Evolutionary conservation across 1,139 yeast genomes (phyloP).

Genomic region (Suhomyces anneliseae): DNA sequence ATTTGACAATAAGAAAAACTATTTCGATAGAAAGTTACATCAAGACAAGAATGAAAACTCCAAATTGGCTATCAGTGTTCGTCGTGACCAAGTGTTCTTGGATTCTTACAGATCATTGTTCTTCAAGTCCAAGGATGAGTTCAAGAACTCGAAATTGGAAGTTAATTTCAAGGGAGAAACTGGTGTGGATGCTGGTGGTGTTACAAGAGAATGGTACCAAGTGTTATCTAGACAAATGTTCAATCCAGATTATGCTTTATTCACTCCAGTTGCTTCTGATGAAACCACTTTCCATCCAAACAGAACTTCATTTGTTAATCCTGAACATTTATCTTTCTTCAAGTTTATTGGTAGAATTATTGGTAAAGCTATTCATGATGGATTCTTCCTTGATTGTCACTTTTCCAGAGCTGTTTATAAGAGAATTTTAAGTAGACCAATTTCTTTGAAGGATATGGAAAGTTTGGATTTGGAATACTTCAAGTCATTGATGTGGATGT

Average conservation of each 20-base stretch:
- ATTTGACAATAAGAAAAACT: slow-evolving; percentile 89
- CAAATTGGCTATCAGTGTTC: slow-evolving; percentile 63
- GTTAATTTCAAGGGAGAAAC: slow-evolving; percentile 88
- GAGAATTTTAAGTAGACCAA: slow-evolving; percentile 75
- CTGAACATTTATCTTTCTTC: slow-evolving; percentile 89
- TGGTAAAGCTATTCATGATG: slow-evolving; percentile 92
- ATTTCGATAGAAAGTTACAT: slow-evolving; percentile 75
- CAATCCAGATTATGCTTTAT: slow-evolving; percentile 93
- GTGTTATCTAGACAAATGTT: slow-evolving; percentile 93
- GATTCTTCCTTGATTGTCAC: slow-evolving; percentile 87
- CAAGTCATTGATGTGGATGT: slow-evolving; percentile 93
- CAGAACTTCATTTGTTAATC: slow-evolving; percentile 87
- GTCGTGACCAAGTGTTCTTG: slow-evolving; percentile 88
- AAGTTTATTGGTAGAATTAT: slow-evolving; percentile 92
- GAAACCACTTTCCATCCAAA: slow-evolving; percentile 95
- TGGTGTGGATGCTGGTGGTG: slow-evolving; percentile 98
- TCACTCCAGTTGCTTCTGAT: slow-evolving; percentile 89
- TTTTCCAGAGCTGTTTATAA: slow-evolving; percentile 95
- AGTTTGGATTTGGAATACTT: slow-evolving; percentile 89
- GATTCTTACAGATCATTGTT: slow-evolving; percentile 87
- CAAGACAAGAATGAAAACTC: slow-evolving; percentile 42
- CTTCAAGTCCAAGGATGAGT: slow-evolving; percentile 75
- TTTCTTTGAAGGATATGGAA: slow-evolving; percentile 91
- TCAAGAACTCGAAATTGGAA: slow-evolving; percentile 71
- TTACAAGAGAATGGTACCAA: slow-evolving; percentile 97